phyloP scores from a whole-genome alignment of 2,329 filamentous ascomycete genomes.

The Trichoderma arundinaceum region DNA sequence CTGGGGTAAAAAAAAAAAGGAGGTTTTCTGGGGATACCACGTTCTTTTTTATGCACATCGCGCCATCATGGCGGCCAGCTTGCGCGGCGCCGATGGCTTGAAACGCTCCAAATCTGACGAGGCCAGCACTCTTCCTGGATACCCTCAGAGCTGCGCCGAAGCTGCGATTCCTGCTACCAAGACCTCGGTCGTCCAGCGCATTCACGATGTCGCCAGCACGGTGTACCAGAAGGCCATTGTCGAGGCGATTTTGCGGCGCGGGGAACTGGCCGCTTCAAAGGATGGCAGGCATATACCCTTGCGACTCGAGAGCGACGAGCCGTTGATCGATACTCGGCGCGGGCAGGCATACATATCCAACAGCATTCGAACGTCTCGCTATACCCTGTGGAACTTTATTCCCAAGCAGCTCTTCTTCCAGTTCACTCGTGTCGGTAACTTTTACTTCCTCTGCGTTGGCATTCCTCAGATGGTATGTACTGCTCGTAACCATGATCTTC shows the following conservation, averaged over 20 bases:
- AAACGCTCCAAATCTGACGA: constrained; percentile 12
- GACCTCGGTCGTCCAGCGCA: constrained; percentile 30
- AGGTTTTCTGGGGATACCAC: neutral
- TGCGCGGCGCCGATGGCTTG: constrained; percentile 20
- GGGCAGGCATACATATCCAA: constrained; percentile 59
- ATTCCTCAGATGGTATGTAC: constrained; percentile 71
- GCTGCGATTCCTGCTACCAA: constrained; percentile 10
- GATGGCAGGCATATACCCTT: constrained; percentile 66
- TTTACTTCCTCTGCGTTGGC: constrained; percentile 83
- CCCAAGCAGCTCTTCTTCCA: constrained; percentile 85
- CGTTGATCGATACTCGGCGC: constrained; percentile 57
- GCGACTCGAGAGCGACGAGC: constrained; percentile 45
- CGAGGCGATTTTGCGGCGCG: constrained; percentile 64
- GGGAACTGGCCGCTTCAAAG: constrained; percentile 71
- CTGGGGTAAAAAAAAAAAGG: neutral
- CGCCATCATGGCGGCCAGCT: constrained; percentile 28
- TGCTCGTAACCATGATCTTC: neutral
- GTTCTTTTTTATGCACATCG: constrained; percentile 18
- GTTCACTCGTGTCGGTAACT: constrained; percentile 85
- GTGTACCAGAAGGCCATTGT: constrained; percentile 50
- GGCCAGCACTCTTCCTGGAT: constrained; percentile 16
- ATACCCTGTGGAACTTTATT: constrained; percentile 82
- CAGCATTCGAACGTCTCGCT: constrained; percentile 80
- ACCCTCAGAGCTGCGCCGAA: constrained; percentile 21
- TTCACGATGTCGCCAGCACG: constrained; percentile 35